A percentile compares a stretch with the other conserved stretches of the same genome.
Conservation (phyloP, 2,329 filamentous ascomycete species). For the Penicillium crustosum region DNA sequence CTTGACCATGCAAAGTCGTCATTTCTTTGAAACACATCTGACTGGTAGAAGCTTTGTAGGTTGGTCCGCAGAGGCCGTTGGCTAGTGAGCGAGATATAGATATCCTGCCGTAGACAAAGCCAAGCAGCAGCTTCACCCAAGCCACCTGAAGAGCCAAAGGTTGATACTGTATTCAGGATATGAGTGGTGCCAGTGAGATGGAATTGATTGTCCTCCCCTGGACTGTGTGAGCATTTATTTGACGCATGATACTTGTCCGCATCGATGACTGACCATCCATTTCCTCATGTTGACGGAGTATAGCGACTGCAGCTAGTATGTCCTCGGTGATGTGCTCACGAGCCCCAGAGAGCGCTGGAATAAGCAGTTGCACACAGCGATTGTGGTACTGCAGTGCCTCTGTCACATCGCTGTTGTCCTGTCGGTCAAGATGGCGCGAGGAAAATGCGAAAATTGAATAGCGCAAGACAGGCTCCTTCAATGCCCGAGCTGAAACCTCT, state of each 20-base stretch:
- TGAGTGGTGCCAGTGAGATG: slow-evolving; percentile 39
- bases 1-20: slow-evolving; percentile 42
- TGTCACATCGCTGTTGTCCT: too few species aligned
- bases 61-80: slow-evolving; percentile 36
- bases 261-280: slow-evolving; percentile 26
- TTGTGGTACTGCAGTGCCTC: too few species aligned
- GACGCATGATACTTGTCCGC: neutral
- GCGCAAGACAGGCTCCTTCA: too few species aligned
- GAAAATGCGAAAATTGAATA: too few species aligned
- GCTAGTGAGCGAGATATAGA: slow-evolving; percentile 39
- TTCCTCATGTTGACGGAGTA: slow-evolving; percentile 39
- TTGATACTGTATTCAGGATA: slow-evolving; percentile 39
- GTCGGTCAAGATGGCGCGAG: too few species aligned
- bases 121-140: slow-evolving; percentile 42
- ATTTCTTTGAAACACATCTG: slow-evolving; percentile 32
- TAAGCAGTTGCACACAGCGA: too few species aligned
- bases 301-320: slow-evolving; percentile 35
- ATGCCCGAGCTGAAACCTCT: too few species aligned
- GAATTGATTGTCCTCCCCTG: slow-evolving; percentile 35
- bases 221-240: slow-evolving; percentile 1
- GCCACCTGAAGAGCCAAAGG: slow-evolving; percentile 40
- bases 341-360: too few species aligned
- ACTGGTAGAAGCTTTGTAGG: slow-evolving; percentile 36
- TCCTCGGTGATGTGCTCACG: slow-evolving; percentile 23
- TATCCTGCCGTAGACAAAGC: slow-evolving; percentile 42